These are phyloP conservation scores for Lipomyces chichibuensis DNA, from an alignment of 805 yeast genomes.

Conservation along the genomic window DNA sequence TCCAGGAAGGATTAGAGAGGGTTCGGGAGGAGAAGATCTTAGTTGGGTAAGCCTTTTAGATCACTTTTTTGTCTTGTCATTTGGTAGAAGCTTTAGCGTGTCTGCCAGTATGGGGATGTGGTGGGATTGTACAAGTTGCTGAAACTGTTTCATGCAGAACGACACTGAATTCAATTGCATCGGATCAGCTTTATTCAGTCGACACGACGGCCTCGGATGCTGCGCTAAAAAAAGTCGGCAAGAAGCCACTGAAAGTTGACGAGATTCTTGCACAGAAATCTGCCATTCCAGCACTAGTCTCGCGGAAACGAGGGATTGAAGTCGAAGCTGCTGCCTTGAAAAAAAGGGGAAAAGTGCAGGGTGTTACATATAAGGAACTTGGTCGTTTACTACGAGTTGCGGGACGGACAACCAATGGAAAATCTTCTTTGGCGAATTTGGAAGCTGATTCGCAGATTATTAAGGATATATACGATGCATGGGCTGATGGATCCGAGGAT, in stretches of 20 bases:
- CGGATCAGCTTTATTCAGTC: constrained; percentile 30
- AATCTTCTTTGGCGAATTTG: constrained; percentile 54
- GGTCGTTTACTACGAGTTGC: constrained; percentile 71
- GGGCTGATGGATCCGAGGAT: constrained; percentile 63
- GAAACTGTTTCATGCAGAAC: constrained; percentile 6
- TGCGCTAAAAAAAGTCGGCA: constrained; percentile 17
- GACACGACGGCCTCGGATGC: constrained; percentile 19
- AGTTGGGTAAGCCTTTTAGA: constrained; percentile 46
- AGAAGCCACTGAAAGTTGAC: constrained; percentile 52
- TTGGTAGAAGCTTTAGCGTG: neutral
- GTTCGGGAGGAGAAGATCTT: constrained; percentile 59
- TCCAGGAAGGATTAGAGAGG: constrained; percentile 70
- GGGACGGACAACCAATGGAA: constrained; percentile 66
- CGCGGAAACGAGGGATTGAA: constrained; percentile 42
- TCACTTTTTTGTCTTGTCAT: neutral
- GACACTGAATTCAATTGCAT: constrained; percentile 12
- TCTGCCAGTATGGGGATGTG: neutral
- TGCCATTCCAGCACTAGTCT: constrained; percentile 67
- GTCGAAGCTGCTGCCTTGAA: constrained; percentile 40
- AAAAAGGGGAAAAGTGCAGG: constrained; percentile 55
- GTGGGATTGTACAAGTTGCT: neutral
- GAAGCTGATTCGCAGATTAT: constrained; percentile 68
- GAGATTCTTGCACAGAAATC: constrained; percentile 79
- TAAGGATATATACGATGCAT: constrained; percentile 62
- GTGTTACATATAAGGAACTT: constrained; percentile 66